These are phyloP conservation scores for Clavulina sp. DNA, from an alignment of 768 basidiomycete genomes.

Conservation along the genomic window DNA sequence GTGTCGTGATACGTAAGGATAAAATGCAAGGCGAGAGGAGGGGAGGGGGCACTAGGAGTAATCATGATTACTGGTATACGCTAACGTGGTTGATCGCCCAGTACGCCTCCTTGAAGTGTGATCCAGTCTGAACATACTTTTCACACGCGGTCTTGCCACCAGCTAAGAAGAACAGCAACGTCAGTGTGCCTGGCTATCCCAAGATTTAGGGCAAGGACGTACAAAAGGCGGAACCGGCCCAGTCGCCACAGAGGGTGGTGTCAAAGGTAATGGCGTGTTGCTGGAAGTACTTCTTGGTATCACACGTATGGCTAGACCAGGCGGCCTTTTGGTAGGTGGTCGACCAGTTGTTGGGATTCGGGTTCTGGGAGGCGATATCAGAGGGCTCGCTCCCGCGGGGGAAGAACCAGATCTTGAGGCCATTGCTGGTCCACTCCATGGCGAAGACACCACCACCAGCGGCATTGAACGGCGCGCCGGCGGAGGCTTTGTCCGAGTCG, in stretches of 20 bases:
- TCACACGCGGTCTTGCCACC: no score
- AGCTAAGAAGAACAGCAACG: no score
- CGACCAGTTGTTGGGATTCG: constrained; percentile 6
- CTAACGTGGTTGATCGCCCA: constrained; percentile 12
- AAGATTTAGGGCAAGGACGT: no score
- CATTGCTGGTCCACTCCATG: constrained; percentile 17
- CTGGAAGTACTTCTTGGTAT: constrained; percentile 14
- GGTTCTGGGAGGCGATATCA: constrained; percentile 5
- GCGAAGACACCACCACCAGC: constrained; percentile 22
- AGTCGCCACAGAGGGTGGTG: constrained; percentile 12
- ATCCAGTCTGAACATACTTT: no score
- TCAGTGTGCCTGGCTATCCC: no score
- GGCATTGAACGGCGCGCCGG: constrained; percentile 1
- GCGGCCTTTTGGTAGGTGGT: constrained; percentile 15
- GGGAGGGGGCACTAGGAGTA: no score
- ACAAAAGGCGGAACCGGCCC: constrained; percentile 9
- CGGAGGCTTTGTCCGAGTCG: constrained; percentile 12
- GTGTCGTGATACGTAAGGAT: no score
- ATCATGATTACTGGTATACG: no score
- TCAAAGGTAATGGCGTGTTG: constrained; percentile 10
- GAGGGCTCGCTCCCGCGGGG: constrained; percentile 1
- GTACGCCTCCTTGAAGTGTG: constrained; percentile 12
- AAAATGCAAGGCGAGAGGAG: no score
- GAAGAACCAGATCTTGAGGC: constrained; percentile 9
- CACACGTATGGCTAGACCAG: constrained; percentile 17